Conservation (phyloP, 1,284 basidiomycete species). For the Microbotryum violaceum region DNA sequence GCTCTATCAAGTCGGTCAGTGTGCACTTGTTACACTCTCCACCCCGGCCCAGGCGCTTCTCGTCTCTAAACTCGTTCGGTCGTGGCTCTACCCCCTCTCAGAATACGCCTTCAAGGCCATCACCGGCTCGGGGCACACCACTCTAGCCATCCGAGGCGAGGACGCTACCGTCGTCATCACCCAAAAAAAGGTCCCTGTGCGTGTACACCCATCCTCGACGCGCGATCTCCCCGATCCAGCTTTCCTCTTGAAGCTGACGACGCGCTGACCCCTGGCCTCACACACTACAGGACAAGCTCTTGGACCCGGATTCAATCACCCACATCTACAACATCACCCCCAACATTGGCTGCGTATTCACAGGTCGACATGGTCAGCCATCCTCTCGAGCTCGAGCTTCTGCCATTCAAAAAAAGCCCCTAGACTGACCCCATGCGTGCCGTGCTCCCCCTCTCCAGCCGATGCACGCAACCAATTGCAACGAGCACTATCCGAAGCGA, state of each 20-base stretch:
- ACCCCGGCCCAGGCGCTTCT: background rate
- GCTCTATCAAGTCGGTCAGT: constrained; percentile 76
- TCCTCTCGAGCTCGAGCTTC: background rate
- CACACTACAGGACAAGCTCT: constrained; percentile 78
- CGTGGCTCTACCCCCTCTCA: constrained; percentile 40
- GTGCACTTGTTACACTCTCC: background rate
- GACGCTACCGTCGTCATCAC: constrained; percentile 93
- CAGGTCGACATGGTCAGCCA: constrained; percentile 75
- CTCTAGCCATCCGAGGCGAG: constrained; percentile 84
- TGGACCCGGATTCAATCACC: constrained; percentile 89
- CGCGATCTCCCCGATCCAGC: background rate
- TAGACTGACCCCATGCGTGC: constrained; percentile 8
- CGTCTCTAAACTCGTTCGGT: constrained; percentile 8
- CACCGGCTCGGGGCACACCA: constrained; percentile 89
- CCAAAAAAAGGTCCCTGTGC: constrained; percentile 94
- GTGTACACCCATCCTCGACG: constrained; percentile 27
- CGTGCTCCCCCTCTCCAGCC: constrained; percentile 49
- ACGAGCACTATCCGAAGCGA: constrained; percentile 83
- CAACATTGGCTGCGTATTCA: constrained; percentile 95
- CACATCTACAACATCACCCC: constrained; percentile 96
- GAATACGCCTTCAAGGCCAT: constrained; percentile 99
- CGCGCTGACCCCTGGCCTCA: background rate
- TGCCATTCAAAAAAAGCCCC: background rate
- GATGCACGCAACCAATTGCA: constrained; percentile 87
- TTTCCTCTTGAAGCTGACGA: background rate